phyloP scores from a whole-genome alignment of 2,329 filamentous ascomycete species.

The Aspergillus puulaauensis region DNA sequence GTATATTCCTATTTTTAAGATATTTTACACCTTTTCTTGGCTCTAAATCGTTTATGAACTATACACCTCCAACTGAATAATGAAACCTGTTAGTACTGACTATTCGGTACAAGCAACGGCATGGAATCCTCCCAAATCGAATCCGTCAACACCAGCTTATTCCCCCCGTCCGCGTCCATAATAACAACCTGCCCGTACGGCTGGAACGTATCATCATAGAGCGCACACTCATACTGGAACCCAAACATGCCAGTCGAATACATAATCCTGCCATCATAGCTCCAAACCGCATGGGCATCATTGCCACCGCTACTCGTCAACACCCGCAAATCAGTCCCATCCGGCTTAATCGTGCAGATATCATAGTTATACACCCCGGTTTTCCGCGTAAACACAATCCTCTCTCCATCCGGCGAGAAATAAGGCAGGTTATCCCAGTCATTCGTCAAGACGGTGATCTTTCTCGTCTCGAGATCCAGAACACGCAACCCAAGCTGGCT shows the following conservation, averaged over 20 bases:
- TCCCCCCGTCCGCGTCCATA: conserved; percentile 45
- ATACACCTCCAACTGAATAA: no score
- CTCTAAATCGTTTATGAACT: no score
- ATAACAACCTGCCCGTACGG: conserved; percentile 47
- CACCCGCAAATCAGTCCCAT: conserved; percentile 38
- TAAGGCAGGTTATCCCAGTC: conserved; percentile 42
- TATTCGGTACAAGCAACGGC: conserved; percentile 19
- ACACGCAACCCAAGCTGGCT: conserved; percentile 34
- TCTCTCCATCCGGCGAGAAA: conserved; percentile 41
- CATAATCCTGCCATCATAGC: conserved; percentile 42
- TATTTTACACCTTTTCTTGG: no score
- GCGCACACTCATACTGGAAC: conserved; percentile 43
- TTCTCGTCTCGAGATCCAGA: conserved; percentile 24
- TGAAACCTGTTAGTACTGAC: no score
- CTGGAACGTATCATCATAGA: conserved; percentile 47
- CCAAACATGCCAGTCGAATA: conserved; percentile 46
- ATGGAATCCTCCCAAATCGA: conserved; percentile 35
- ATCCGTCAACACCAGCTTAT: conserved; percentile 28
- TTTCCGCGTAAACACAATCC: conserved; percentile 42
- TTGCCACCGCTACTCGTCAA: conserved; percentile 40
- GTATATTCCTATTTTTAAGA: no score
- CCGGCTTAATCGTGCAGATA: conserved; percentile 43
- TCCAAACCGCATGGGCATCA: conserved; percentile 48
- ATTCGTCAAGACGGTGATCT: conserved; percentile 33
- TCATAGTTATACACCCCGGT: conserved; percentile 38